Evolutionary conservation across 2,329 filamentous ascomycete species (phyloP).

Genomic region (Aspergillus calidoustus): DNA sequence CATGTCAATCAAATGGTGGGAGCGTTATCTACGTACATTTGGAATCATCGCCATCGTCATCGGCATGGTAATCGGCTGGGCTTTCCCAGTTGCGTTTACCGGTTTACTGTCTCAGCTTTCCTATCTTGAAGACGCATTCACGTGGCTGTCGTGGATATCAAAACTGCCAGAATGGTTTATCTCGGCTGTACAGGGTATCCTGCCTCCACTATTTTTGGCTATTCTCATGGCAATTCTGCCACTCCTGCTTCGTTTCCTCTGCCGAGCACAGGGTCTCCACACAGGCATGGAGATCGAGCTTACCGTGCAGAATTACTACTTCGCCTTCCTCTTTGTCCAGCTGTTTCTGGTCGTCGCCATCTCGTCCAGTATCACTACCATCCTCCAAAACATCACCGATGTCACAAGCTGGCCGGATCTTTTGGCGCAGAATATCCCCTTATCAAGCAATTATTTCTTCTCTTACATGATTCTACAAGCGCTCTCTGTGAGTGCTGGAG

Average conservation of each 20-base stretch:
- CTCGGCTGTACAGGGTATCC: conserved; percentile 78
- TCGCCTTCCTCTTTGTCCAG: conserved; percentile 91
- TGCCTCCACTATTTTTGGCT: conserved; percentile 77
- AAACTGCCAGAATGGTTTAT: conserved; percentile 64
- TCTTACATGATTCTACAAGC: conserved; percentile 97
- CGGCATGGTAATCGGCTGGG: conserved; percentile 85
- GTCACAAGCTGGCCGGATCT: conserved; percentile 73
- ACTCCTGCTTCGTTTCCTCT: conserved; percentile 74
- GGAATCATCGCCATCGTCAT: conserved; percentile 68
- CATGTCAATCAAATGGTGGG: conserved; percentile 95
- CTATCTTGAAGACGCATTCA: conserved; percentile 65
- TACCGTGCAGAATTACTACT: conserved; percentile 91
- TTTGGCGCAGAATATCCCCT: conserved; percentile 79
- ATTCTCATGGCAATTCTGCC: conserved; percentile 82
- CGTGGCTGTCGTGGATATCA: conserved; percentile 73
- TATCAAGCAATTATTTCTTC: conserved; percentile 95
- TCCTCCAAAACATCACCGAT: conserved; percentile 66
- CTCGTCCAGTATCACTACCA: conserved; percentile 71
- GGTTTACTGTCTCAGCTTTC: conserved; percentile 79
- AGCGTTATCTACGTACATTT: conserved; percentile 74
- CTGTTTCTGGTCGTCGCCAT: conserved; percentile 93
- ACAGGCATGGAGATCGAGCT: conserved; percentile 79
- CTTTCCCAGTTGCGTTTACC: conserved; percentile 86
- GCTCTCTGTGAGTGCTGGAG: conserved; percentile 86
- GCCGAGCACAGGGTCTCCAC: conserved; percentile 75